Base-by-base conservation (phyloP, 75 land plant species). In the Azolla pinnata region DNA sequence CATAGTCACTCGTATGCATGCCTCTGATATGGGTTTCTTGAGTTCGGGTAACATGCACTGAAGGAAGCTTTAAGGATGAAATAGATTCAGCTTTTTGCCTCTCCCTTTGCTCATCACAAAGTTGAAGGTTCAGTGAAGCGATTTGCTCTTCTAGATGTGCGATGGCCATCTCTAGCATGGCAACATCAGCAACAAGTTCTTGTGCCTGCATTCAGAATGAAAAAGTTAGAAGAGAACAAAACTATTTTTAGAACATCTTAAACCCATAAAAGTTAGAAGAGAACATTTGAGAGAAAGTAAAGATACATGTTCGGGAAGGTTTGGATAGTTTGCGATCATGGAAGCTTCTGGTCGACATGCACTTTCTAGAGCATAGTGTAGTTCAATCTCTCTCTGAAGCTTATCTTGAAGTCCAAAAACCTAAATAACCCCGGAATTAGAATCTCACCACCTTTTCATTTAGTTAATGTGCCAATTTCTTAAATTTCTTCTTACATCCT, bases 51-150 rank as follows among this genome's bases (percentile, higher is more conserved):
- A n/a, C n/a, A n/a, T n/a, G n/a, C n/a, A n/a, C n/a, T n/a, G n/a
- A n/a, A n/a, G n/a, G n/a, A n/a, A n/a, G n/a, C n/a, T n/a, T n/a
- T n/a, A n/a, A n/a, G n/a, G n/a, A n/a, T n/a, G n/a, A n/a, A n/a
- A n/a, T n/a, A n/a, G n/a, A n/a, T n/a, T n/a, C n/a, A n/a, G n/a
- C n/a, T n/a, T n/a, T n/a, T n/a, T n/a, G n/a, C 21, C 49, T 46
- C 65, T 87, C 85, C 59, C 72, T 87, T 67, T 79, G 88, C 58
- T 85, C 91, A 63, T 85, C 79, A 59, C 73, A 70, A 35, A 87
- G 72, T 54, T 81, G 75, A 50, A 64, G 72, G 58, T 79, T 81
- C 59, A 81, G 60, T 40, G 79, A 66, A 34, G 70, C 58, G 17
- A 71, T 62, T 62, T 87, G 76, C 61, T 87, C 79, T 50, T 87